phyloP scores from a whole-genome alignment of 768 basidiomycete genomes.

The Neoboletus brunneissimus region DNA sequence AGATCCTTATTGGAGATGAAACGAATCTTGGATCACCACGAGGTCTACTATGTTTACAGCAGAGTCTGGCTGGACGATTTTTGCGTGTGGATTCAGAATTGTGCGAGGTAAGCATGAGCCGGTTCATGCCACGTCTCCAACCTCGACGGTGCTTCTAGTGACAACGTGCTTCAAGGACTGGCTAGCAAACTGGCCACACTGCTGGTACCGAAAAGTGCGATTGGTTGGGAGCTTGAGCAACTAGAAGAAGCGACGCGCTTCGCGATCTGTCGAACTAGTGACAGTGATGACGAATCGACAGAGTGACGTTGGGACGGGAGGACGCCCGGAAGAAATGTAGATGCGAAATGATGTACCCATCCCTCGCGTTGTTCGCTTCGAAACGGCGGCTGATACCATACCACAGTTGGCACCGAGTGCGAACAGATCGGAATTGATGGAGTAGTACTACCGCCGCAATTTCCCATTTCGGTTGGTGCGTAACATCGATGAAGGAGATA shows the following conservation, averaged over 20 bases:
- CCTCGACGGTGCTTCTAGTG: constrained; percentile 40
- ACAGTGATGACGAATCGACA: constrained; percentile 71
- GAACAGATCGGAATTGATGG: constrained; percentile 7
- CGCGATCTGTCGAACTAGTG: constrained; percentile 39
- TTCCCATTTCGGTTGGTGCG: background rate
- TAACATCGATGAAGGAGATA: background rate
- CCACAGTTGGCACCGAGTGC: background rate
- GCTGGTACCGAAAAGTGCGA: constrained; percentile 47
- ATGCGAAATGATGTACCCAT: background rate
- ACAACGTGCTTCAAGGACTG: constrained; percentile 49
- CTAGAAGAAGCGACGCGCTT: constrained; percentile 57
- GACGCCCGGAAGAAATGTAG: constrained; percentile 6
- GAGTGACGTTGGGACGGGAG: constrained; percentile 27
- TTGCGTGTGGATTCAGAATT: constrained; percentile 73
- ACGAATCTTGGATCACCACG: constrained; percentile 72
- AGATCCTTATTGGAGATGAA: constrained; percentile 73
- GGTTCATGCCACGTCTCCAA: background rate
- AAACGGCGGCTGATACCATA: background rate
- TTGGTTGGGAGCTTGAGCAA: constrained; percentile 71
- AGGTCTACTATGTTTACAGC: constrained; percentile 85
- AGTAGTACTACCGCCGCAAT: background rate
- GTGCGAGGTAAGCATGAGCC: constrained; percentile 56
- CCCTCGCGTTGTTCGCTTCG: constrained; percentile 1
- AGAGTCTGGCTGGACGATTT: constrained; percentile 87
- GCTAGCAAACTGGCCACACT: constrained; percentile 40